phyloP scores from a whole-genome alignment of 305 asterid genomes.

The Fraxinus nigra region DNA sequence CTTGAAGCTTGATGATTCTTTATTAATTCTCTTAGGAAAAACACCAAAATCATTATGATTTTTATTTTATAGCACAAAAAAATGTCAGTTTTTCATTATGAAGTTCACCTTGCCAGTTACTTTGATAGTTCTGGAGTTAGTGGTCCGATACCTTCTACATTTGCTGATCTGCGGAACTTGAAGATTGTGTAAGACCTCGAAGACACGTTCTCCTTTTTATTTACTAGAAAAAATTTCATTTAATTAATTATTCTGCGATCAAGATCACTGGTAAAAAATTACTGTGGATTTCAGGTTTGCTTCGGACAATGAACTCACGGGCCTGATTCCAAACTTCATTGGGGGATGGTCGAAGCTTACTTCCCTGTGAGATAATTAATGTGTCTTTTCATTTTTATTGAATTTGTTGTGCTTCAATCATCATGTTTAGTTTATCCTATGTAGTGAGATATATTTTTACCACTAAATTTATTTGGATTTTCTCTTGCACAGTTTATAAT shows the following conservation, averaged over 20 bases:
- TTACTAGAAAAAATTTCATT: background rate
- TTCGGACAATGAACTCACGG: slow-evolving; percentile 58
- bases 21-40: background rate
- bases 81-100: background rate
- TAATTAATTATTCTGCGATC: background rate
- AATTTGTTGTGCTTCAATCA: slow-evolving; percentile 10
- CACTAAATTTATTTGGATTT: background rate
- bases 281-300: slow-evolving; percentile 46
- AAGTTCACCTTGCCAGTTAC: slow-evolving; percentile 40
- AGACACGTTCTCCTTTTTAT: background rate
- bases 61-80: background rate
- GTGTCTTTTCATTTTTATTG: background rate
- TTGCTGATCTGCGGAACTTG: slow-evolving; percentile 45
- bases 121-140: slow-evolving; percentile 64
- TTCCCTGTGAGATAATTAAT: slow-evolving; percentile 27
- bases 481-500: slow-evolving; percentile 14
- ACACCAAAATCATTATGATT: background rate
- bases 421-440: background rate
- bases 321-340: slow-evolving; percentile 66
- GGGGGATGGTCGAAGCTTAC: slow-evolving; percentile 54
- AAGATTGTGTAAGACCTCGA: slow-evolving; percentile 40
- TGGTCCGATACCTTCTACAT: slow-evolving; percentile 60
- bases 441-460: background rate
- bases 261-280: slow-evolving; percentile 11
- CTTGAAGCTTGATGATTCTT: background rate